A percentile compares a stretch with the other conserved stretches of the same genome.
These are phyloP conservation scores for Colletotrichum neosansevieriae DNA, from an alignment of 2,329 filamentous ascomycete species.

Conservation along the genomic window DNA sequence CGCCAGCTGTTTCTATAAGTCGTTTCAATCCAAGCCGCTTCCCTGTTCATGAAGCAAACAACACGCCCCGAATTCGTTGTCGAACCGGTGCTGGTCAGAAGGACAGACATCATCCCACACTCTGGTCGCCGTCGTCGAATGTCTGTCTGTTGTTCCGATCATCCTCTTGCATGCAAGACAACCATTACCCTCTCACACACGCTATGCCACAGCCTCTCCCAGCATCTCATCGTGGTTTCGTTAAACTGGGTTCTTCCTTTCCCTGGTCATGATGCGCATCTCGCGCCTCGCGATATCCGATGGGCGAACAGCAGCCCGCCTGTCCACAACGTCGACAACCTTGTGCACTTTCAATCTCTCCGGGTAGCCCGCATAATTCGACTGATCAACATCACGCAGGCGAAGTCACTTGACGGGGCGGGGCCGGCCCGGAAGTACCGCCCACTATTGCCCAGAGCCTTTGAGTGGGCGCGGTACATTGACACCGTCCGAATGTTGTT, in stretches of 20 bases:
- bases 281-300: background rate
- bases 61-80: constrained; percentile 3
- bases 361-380: constrained; percentile 22
- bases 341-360: background rate
- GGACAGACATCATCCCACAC: background rate
- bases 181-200: background rate
- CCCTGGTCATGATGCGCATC: background rate
- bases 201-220: constrained; percentile 6
- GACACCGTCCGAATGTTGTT: constrained; percentile 7
- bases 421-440: constrained; percentile 17
- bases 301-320: background rate
- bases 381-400: constrained; percentile 12
- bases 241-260: constrained; percentile 11
- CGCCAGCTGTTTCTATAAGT: constrained; percentile 13
- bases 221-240: constrained; percentile 15
- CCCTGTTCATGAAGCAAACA: constrained; percentile 30
- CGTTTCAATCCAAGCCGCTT: constrained; percentile 29
- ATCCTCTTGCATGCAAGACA: background rate
- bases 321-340: background rate
- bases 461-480: constrained; percentile 18
- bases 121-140: constrained; percentile 21
- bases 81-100: constrained; percentile 14
- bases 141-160: constrained; percentile 24
- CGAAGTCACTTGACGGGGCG: constrained; percentile 12
- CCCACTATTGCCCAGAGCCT: background rate